Conservation (phyloP, 306 rosid genomes). For the Castanopsis chinensis region DNA sequence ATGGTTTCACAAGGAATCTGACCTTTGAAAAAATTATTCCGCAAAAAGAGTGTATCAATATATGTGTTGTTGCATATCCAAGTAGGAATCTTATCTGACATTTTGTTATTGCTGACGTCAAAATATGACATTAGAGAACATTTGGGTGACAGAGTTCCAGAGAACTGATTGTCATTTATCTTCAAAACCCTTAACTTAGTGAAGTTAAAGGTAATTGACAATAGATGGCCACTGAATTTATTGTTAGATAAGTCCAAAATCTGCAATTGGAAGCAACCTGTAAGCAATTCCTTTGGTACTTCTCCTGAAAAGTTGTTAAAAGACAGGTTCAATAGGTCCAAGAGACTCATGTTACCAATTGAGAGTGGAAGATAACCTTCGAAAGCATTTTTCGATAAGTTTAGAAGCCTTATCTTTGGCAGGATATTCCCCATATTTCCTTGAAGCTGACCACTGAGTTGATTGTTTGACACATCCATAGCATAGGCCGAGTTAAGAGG, state of each 20-base stretch:
- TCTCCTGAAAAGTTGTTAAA: too few species aligned
- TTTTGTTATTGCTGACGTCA: not conserved
- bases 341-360: too few species aligned
- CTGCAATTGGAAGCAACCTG: too few species aligned
- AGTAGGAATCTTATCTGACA: too few species aligned
- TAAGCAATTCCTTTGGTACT: too few species aligned
- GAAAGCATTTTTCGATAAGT: not conserved
- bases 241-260: too few species aligned
- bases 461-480: not conserved
- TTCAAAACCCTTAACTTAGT: not conserved
- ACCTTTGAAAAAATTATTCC: not conserved
- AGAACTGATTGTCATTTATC: not conserved
- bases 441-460: not conserved
- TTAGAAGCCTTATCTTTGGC: not conserved
- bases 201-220: too few species aligned
- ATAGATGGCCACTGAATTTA: too few species aligned
- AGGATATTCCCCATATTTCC: not conserved
- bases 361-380: slow-evolving; percentile 1
- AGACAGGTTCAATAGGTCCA: too few species aligned
- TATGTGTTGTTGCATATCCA: not conserved
- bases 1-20: not conserved
- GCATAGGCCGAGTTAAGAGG: too few species aligned
- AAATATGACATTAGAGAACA: not conserved
- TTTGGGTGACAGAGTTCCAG: not conserved
- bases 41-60: not conserved